Evolutionary conservation across 176 grass and related monocot species (phyloP).

Genomic region (Guadua angustifolia): DNA sequence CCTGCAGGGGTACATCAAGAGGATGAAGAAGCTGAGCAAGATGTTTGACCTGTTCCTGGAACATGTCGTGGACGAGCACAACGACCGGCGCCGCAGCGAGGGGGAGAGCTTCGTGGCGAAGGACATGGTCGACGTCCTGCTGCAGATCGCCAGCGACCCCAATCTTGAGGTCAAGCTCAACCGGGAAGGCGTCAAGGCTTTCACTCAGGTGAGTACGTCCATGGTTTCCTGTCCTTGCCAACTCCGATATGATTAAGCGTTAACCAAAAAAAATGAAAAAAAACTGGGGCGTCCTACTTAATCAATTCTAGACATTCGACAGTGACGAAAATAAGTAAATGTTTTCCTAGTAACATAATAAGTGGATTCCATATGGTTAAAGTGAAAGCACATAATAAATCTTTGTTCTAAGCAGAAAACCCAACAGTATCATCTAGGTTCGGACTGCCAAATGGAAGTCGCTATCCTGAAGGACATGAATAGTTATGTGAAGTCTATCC

Average conservation of each 20-base stretch:
- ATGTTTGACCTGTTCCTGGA: conserved; percentile 85
- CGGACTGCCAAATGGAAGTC: background rate
- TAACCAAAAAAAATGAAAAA: background rate
- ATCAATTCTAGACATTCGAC: too few species aligned
- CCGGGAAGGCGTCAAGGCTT: conserved; percentile 71
- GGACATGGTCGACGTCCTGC: conserved; percentile 92
- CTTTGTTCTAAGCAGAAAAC: background rate
- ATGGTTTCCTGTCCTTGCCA: background rate
- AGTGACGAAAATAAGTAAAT: too few species aligned
- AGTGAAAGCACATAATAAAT: background rate
- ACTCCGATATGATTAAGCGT: background rate
- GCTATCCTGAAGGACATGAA: background rate
- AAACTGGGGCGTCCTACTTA: too few species aligned
- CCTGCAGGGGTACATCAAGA: conserved; percentile 78
- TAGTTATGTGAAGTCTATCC: background rate
- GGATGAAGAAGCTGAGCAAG: conserved; percentile 85
- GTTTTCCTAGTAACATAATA: too few species aligned
- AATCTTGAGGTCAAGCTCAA: conserved; percentile 70
- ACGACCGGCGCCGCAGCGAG: conserved; percentile 47
- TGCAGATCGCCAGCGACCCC: conserved; percentile 71
- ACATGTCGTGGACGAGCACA: conserved; percentile 81
- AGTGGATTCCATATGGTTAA: background rate
- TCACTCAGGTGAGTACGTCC: conserved; percentile 64
- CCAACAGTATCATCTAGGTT: background rate
- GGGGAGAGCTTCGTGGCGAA: conserved; percentile 63